Conservation (phyloP, 768 basidiomycete species). For the Pleurotus salmoneostramineus region DNA sequence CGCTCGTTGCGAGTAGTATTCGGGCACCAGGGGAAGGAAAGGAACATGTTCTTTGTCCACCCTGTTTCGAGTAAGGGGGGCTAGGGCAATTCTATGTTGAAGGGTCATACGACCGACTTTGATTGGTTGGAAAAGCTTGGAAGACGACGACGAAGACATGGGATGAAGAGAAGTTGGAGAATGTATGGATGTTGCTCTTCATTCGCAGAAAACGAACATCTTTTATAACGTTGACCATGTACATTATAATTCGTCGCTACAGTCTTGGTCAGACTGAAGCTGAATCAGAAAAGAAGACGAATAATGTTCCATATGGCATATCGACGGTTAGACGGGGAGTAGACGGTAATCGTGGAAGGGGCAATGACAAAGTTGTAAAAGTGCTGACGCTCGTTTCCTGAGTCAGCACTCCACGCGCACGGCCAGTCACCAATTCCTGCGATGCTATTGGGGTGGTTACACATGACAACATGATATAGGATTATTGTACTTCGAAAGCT, state of each 20-base stretch:
- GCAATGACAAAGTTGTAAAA: too few relatives aligned
- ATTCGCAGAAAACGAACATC: background rate
- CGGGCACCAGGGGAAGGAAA: slow-evolving; percentile 14
- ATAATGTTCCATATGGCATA: too few relatives aligned
- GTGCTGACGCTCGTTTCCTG: too few relatives aligned
- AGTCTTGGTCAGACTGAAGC: too few relatives aligned
- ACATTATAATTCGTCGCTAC: too few relatives aligned
- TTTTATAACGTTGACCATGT: too few relatives aligned
- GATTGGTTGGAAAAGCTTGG: slow-evolving; percentile 30
- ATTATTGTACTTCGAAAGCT: background rate
- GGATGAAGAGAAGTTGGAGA: background rate
- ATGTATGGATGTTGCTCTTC: background rate
- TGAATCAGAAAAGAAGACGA: too few relatives aligned
- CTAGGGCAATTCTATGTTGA: slow-evolving; percentile 38
- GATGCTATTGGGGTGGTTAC: background rate
- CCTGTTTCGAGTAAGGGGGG: slow-evolving; percentile 40
- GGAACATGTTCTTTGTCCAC: slow-evolving; percentile 25
- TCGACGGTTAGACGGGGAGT: too few relatives aligned
- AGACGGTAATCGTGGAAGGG: too few relatives aligned
- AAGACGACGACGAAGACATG: background rate
- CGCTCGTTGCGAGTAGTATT: slow-evolving; percentile 16
- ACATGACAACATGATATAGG: background rate
- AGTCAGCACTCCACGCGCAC: too few relatives aligned
- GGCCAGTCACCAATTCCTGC: too few relatives aligned
- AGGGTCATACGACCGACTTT: slow-evolving; percentile 27